Evolutionary conservation across 2,329 filamentous ascomycete species (phyloP), one percentile per base, ranked within the genome.

Genomic region (Cytospora schulzeri): DNA sequence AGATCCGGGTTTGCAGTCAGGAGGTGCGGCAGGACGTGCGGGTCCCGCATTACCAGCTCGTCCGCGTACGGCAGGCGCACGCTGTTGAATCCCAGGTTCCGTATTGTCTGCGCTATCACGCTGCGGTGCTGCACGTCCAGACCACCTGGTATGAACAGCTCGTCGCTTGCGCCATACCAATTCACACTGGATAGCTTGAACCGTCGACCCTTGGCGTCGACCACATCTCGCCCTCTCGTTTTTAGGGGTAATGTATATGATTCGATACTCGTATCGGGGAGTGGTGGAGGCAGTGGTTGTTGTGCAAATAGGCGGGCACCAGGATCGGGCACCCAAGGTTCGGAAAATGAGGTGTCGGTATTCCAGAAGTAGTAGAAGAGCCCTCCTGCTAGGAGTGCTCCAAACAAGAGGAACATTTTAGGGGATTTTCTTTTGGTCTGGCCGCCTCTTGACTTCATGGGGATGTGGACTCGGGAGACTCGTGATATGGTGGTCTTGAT

Each of bases 121-220:
- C 77, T 78, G 45, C 88, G 85, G 74, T 90, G 86, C 70, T 83
- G 81, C 26, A 87, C 76, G 68, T 90, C 86, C 48, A 91, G 78
- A 0, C 88, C 88, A 41, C 86, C 85, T 0, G 85, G 81, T 14
- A 90, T 81, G 70, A 88, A 89, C 62, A 85, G 79, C 76, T 88
- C 83, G 70, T 91, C 88, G 71, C 86, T 89, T 3, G 84, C 88
- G 38, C 88, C 88, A 72, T 91, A 91, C 88, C 88, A 91, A 76
- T 91, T 91, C 71, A 90, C 79, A 24, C 85, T 87, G 22, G 84
- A 77, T 9, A 91, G 79, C 76, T 87, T 88, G 75, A 87, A 85
- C 33, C 86, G 81, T 33, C 80, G 78, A 48, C 82, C 84, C 1
- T 77, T 71, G 11, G 79, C 75, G 75, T 90, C 88, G 60, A 90